A percentile compares a stretch with the other conserved stretches of the same genome.
These are phyloP conservation scores for Tolypocladium paradoxum DNA, from an alignment of 2,329 filamentous ascomycete genomes.

Conservation along the genomic window DNA sequence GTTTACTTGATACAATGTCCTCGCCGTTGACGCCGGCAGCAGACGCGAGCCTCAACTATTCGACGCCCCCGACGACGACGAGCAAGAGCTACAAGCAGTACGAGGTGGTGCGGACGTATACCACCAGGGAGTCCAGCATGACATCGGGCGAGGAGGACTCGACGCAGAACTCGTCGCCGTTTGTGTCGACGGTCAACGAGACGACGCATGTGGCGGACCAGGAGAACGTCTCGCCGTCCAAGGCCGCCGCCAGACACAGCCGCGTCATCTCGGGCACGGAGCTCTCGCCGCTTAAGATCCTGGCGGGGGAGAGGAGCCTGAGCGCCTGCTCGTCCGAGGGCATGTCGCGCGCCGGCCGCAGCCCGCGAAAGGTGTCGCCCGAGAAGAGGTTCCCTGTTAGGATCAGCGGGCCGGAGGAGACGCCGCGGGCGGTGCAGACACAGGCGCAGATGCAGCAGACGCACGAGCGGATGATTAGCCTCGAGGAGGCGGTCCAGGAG, in stretches of 20 bases:
- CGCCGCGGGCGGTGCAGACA: slow-evolving; percentile 1
- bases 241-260: slow-evolving; percentile 31
- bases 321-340: slow-evolving; percentile 10
- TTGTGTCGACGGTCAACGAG: slow-evolving; percentile 20
- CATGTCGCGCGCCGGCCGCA: slow-evolving; percentile 22
- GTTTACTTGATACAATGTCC: slow-evolving; percentile 22
- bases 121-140: slow-evolving; percentile 6
- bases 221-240: slow-evolving; percentile 36
- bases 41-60: slow-evolving; percentile 25
- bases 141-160: neutral
- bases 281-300: slow-evolving; percentile 47
- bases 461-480: slow-evolving; percentile 29
- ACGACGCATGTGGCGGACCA: slow-evolving; percentile 21
- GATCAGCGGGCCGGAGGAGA: slow-evolving; percentile 27
- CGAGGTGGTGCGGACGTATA: slow-evolving; percentile 18
- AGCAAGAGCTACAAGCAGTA: slow-evolving; percentile 20
- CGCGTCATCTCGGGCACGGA: slow-evolving; percentile 46
- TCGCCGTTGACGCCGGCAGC: slow-evolving; percentile 28
- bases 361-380: slow-evolving; percentile 37
- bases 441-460: neutral
- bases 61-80: slow-evolving; percentile 19
- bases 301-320: slow-evolving; percentile 23
- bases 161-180: slow-evolving; percentile 16
- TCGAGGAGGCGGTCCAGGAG: slow-evolving; percentile 43
- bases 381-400: slow-evolving; percentile 53